Base-by-base conservation (phyloP, 176 grass and related monocot species). In the Phoenix roebelenii region DNA sequence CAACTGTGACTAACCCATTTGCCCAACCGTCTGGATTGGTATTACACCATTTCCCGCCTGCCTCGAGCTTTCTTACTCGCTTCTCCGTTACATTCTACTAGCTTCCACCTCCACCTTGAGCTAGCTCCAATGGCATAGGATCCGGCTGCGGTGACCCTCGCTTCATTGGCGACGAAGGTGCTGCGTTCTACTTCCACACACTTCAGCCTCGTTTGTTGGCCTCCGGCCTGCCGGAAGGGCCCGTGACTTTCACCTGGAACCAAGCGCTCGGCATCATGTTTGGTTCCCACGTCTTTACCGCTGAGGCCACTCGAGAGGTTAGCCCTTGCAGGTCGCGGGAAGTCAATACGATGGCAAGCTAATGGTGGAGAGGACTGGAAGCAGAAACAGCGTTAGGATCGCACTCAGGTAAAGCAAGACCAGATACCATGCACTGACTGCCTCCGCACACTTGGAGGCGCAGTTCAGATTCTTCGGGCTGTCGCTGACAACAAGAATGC, bases 191-290 rank as follows among this genome's bases (percentile, higher is more conserved):
- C 23, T 82, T 82, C 68, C 66, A 82, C 18, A 23, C 59, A 71
- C 67, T 82, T 71, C 48, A 61, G 51, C 23, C 17, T 82, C 17
- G 54, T 81, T 75, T 65, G 64, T 81, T 15, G 78, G 78, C 57
- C 71, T 70, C 51, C 58, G 78, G 1, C 72, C 78, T 5, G 15
- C 60, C 23, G 64, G 72, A 15, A 51, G 78, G 7, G 63, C 56
- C 7, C 79, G 66, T 4, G 79, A 72, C 18, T n/a, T 82, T 76
- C 79, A 82, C 79, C 2, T 82, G 79, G 79, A 76, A 76, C 52
- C 79, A 82, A 26, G 65, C 72, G 4, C 60, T 76, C 7, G 79
- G 79, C 25, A 16, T 82, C 72, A 59, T 76, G 52, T 69, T 60
- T 20, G 52, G 7, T 23, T 57, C 57, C 22, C 72, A 61, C 60